Percentiles rank a stretch among this genome's conserved stretches.
phyloP scores from a whole-genome alignment of 1,284 basidiomycete species.

The Ustilago sp. region DNA sequence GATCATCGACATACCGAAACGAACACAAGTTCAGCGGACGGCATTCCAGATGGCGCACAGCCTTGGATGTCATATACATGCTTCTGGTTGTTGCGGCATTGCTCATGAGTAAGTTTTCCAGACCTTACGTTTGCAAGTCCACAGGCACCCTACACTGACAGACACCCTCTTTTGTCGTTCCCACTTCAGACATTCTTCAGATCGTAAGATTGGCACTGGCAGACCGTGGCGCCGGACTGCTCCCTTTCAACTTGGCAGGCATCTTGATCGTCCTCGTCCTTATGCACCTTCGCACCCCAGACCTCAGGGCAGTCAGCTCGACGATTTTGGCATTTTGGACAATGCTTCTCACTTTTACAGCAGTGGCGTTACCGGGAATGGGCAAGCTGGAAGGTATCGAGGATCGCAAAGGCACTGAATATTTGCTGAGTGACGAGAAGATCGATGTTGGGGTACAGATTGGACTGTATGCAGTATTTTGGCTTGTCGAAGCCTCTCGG shows the following conservation, averaged over 20 bases:
- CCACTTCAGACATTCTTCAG: conserved; percentile 49
- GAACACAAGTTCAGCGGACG: conserved; percentile 19
- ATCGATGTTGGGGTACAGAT: conserved; percentile 53
- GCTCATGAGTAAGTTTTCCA: conserved; percentile 53
- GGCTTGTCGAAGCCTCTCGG: conserved; percentile 26
- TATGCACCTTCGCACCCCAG: conserved; percentile 28
- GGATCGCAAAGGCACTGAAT: conserved; percentile 46
- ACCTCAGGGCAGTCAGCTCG: conserved; percentile 14
- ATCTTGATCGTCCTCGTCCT: conserved; percentile 51
- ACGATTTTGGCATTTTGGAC: conserved; percentile 46
- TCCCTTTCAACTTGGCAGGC: conserved; percentile 55
- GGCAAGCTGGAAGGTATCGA: conserved; percentile 39
- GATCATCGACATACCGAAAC: conserved; percentile 18
- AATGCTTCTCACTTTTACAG: conserved; percentile 45
- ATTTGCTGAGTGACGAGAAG: conserved; percentile 51
- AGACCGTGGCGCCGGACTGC: conserved; percentile 50
- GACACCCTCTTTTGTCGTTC: not conserved
- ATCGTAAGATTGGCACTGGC: conserved; percentile 57
- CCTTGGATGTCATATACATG: conserved; percentile 40
- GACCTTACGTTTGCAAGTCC: not conserved
- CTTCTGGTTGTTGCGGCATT: conserved; percentile 50
- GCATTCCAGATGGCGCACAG: conserved; percentile 15
- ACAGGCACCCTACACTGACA: not conserved
- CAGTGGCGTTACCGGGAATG: conserved; percentile 37
- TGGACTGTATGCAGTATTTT: conserved; percentile 49